phyloP scores from a whole-genome alignment of 2,329 filamentous ascomycete genomes.

The Berkeleyomyces basicola region DNA sequence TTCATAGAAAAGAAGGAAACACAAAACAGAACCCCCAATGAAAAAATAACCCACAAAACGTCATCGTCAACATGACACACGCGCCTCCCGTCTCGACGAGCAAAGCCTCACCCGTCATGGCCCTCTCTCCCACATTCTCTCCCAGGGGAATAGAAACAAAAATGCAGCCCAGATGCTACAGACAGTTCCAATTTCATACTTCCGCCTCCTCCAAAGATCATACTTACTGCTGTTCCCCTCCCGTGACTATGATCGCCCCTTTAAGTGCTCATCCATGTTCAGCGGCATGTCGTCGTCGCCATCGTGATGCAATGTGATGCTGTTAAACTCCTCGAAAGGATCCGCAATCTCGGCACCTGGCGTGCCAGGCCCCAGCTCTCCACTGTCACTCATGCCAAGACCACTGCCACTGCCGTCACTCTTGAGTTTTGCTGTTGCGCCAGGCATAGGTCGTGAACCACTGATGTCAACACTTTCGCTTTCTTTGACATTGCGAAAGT shows the following conservation, averaged over 20 bases:
- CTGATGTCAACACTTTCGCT: constrained; percentile 84
- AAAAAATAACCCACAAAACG: constrained; percentile 15
- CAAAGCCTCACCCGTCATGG: background rate
- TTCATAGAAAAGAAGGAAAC: background rate
- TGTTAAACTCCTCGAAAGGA: constrained; percentile 98
- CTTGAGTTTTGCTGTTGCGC: constrained; percentile 9
- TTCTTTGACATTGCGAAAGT: constrained; percentile 97
- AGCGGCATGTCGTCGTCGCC: constrained; percentile 49
- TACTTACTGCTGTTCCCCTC: background rate
- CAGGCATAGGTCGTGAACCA: constrained; percentile 32
- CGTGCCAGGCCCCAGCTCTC: constrained; percentile 77
- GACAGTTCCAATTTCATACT: background rate
- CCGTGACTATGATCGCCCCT: constrained; percentile 14
- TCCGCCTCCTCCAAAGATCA: background rate
- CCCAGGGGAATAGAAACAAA: background rate
- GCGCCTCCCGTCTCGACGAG: background rate
- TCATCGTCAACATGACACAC: constrained; percentile 5
- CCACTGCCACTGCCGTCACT: background rate
- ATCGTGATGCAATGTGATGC: constrained; percentile 90
- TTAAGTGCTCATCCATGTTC: constrained; percentile 19
- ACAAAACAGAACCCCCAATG: background rate
- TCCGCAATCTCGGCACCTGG: constrained; percentile 69
- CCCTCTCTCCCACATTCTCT: background rate
- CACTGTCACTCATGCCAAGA: constrained; percentile 35
- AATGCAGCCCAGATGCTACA: background rate